Evolutionary conservation across 345 rosid species (phyloP).

Genomic region (Hibiscus mutabilis): DNA sequence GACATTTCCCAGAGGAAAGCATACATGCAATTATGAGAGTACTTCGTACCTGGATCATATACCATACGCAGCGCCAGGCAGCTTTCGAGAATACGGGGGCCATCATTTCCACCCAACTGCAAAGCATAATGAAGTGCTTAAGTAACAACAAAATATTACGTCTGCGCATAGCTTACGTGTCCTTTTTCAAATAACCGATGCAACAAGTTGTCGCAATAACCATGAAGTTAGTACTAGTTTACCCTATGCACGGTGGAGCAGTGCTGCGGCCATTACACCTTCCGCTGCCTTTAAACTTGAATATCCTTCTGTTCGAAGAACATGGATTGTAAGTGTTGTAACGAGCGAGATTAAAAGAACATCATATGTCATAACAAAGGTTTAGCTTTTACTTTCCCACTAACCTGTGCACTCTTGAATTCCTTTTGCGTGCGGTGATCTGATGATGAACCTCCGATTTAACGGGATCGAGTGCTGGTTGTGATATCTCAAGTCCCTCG

Average conservation of each 20-base stretch:
- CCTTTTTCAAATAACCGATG: not conserved
- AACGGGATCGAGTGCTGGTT: slow-evolving; percentile 81
- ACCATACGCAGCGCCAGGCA: slow-evolving; percentile 89
- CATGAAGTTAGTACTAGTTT: slow-evolving; percentile 8
- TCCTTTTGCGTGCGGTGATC: slow-evolving; percentile 56
- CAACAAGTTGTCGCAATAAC: not conserved
- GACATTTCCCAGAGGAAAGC: not conserved
- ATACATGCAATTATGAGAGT: not conserved
- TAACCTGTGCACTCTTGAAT: slow-evolving; percentile 59
- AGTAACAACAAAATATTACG: not conserved
- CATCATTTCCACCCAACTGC: slow-evolving; percentile 99
- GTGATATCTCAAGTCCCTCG: slow-evolving; percentile 87
- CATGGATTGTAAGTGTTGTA: not conserved
- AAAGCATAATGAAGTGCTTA: slow-evolving; percentile 9
- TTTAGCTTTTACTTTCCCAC: slow-evolving; percentile 6
- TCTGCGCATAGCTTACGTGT: no score
- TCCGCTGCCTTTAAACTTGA: slow-evolving; percentile 70
- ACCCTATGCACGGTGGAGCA: slow-evolving; percentile 91
- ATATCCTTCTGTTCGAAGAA: slow-evolving; percentile 50
- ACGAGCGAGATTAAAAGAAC: not conserved
- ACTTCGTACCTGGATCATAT: slow-evolving; percentile 81
- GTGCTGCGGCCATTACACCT: slow-evolving; percentile 64
- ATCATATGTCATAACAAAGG: not conserved
- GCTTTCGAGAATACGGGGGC: slow-evolving; percentile 92
- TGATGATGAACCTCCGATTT: slow-evolving; percentile 72